Conservation (phyloP, 2,329 filamentous ascomycete species). For the Purpureocillium takamizusanense region DNA sequence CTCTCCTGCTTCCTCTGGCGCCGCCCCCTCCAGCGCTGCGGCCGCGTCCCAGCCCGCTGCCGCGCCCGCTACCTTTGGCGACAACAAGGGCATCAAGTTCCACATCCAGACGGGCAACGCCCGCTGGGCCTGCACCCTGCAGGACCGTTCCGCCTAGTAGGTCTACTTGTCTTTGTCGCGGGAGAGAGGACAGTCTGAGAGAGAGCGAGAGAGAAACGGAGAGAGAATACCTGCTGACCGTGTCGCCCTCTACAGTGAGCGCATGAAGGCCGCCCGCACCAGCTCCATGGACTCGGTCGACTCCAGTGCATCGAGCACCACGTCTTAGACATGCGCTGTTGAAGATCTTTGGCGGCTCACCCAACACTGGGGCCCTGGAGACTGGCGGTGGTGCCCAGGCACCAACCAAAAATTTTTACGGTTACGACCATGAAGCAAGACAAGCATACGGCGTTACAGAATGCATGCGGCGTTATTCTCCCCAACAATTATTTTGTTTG, state of each 20-base stretch:
- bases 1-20: constrained; percentile 7
- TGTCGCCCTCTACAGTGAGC: constrained; percentile 24
- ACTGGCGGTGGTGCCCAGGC: neutral
- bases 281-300: constrained; percentile 25
- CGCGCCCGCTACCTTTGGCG: constrained; percentile 20
- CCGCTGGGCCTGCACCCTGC: constrained; percentile 29
- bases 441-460: neutral
- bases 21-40: constrained; percentile 8
- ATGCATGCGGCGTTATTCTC: neutral
- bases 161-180: constrained; percentile 6
- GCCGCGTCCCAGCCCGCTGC: constrained; percentile 4
- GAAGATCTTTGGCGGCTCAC: no score
- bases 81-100: constrained; percentile 35
- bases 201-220: no score
- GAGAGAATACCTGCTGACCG: no score
- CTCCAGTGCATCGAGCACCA: constrained; percentile 16
- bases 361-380: no score
- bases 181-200: no score
- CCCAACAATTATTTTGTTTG: no score
- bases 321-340: neutral
- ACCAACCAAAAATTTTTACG: no score
- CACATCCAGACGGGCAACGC: constrained; percentile 33
- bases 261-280: constrained; percentile 25
- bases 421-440: neutral
- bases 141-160: constrained; percentile 36